phyloP scores from a whole-genome alignment of 192 early-diverging fungal genomes.

The Rhizoclosmatium globosum region DNA sequence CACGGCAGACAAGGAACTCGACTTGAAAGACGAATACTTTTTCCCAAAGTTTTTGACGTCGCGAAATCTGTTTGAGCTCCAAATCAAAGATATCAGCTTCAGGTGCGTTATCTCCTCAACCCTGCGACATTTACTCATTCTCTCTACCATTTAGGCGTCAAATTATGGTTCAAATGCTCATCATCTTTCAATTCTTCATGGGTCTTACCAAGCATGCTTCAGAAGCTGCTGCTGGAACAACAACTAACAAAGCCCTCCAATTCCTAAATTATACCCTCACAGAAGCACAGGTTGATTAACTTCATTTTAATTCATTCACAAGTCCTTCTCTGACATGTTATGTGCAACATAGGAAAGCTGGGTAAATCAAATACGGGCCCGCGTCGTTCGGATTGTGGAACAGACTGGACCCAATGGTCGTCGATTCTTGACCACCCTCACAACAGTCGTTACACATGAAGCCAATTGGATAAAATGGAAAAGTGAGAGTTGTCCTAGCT shows the following conservation, averaged over 20 bases:
- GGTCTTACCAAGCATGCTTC: conserved; percentile 44
- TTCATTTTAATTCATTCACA: conserved; percentile 23
- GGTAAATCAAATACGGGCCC: conserved; percentile 60
- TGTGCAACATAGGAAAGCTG: conserved; percentile 47
- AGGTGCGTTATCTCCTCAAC: conserved; percentile 39
- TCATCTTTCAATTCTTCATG: conserved; percentile 81
- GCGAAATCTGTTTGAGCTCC: conserved; percentile 72
- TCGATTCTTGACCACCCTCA: conserved; percentile 70
- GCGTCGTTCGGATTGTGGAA: conserved; percentile 59
- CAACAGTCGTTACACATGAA: conserved; percentile 77
- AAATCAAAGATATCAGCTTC: conserved; percentile 84
- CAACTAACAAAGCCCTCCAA: conserved; percentile 67
- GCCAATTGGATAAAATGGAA: conserved; percentile 86
- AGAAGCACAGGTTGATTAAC: conserved; percentile 37
- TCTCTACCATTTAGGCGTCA: conserved; percentile 56
- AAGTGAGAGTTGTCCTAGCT: conserved; percentile 74
- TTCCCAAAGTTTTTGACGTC: conserved; percentile 84
- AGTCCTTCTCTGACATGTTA: conserved; percentile 42
- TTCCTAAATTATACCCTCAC: conserved; percentile 38
- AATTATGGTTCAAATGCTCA: conserved; percentile 86
- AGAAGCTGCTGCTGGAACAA: conserved; percentile 29
- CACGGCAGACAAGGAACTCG: conserved; percentile 2
- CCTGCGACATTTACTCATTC: background rate
- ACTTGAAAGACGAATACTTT: conserved; percentile 47
- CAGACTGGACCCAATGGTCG: conserved; percentile 65